Conservation (phyloP, 164 flowering plant species). For the Taxillus chinensis region DNA sequence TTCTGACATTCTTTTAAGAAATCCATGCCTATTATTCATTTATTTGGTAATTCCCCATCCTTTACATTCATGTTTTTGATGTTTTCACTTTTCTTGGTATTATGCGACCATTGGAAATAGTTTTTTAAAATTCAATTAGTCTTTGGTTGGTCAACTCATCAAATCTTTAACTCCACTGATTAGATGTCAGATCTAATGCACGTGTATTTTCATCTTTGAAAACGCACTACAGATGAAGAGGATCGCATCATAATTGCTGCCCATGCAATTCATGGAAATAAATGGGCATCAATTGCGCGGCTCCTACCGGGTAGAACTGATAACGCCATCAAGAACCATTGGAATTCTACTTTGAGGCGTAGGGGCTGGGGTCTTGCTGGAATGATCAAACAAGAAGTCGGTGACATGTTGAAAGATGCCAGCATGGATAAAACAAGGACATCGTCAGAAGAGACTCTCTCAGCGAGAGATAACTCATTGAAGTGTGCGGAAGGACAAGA, state of each 20-base stretch:
- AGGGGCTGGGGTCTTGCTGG: constrained; percentile 27
- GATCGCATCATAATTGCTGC: constrained; percentile 61
- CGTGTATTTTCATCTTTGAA: no score
- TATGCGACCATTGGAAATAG: no score
- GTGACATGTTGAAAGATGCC: constrained; percentile 32
- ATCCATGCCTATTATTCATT: no score
- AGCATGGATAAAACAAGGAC: constrained; percentile 54
- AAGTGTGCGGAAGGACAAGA: constrained; percentile 45
- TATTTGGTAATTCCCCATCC: no score
- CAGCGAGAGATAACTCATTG: constrained; percentile 45
- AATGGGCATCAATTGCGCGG: constrained; percentile 83
- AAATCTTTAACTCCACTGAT: no score
- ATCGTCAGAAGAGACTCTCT: constrained; percentile 76
- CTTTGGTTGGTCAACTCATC: no score
- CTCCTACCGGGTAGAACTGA: constrained; percentile 85
- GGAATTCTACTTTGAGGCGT: constrained; percentile 87
- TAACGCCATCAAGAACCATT: constrained; percentile 87
- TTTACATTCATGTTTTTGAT: no score
- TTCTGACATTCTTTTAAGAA: no score
- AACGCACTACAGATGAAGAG: constrained; percentile 59
- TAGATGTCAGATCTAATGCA: no score
- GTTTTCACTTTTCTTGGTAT: no score
- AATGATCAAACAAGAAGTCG: constrained; percentile 19
- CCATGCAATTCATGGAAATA: constrained; percentile 85
- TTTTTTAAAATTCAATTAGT: no score